Base-by-base conservation (phyloP, 2,329 filamentous ascomycete genomes). In the Ophiostoma himal-ulmi region DNA sequence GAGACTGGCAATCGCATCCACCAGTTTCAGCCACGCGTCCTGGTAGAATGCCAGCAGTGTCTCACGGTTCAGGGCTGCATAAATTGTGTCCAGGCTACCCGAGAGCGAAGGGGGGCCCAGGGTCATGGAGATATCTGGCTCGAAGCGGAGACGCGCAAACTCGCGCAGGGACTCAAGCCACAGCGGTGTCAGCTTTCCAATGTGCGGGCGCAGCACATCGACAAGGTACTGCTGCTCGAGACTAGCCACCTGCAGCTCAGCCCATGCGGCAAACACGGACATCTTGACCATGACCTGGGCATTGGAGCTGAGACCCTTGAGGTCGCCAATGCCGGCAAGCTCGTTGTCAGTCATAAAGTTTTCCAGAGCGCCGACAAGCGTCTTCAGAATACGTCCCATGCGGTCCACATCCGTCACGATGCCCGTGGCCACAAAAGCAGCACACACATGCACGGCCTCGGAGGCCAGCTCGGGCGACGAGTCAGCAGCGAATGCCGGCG, bases 261-360 rank as follows among this genome's bases (percentile, higher is more conserved):
- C 96, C 95, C 95, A 99, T 0, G 94, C 95, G 1, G 94, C 95
- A 79, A 97, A 96, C 1, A 99, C 91, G 0, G 95, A 91, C 87
- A 98, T 95, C 79, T 96, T 97, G 70, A 99, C 93, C 95, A 99
- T 99, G 67, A 97, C 93, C 77, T 96, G 92, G 0, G 95, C 94
- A 78, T 99, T 99, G 1, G 94, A 93, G 77, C 94, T 97, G 22
- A 99, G 86, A 0, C 92, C 93, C 79, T 92, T 93, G 6, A 99
- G 84, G 75, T 99, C 96, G 20, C 95, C 95, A 77, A 99, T 98
- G 30, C 92, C 88, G 0, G 91, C 92, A 34, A 22, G 22, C 20
- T 70, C 69, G 62, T 87, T 84, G 73, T 96, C 92, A 65, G 86
- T 88, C 1, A 92, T 92, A 76, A 98, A 97, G 79, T 94, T 97